Base-by-base conservation (phyloP, 2,329 filamentous ascomycete genomes). In the Paraphaeosphaeria sporulosa region DNA sequence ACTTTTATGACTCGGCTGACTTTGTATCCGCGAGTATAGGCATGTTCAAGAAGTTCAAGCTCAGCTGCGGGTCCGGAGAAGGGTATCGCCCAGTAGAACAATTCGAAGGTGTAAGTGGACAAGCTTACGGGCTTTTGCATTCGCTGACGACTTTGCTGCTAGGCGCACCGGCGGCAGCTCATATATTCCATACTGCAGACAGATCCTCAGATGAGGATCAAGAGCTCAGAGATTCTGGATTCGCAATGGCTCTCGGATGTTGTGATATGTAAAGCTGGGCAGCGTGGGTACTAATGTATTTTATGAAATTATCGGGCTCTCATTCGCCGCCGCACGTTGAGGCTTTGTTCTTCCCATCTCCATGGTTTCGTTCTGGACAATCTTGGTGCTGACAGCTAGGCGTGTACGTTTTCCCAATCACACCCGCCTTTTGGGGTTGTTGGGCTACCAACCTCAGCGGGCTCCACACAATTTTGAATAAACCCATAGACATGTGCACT, bases 201-300 rank as follows among this genome's bases (percentile, higher is more conserved):
- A 32, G 97, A 97, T 76, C 93, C 95, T 30, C 87, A 87, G 58
- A 90, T 94, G 65, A 92, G 95, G 69, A 94, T 99, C 76, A 97
- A 93, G 30, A 94, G 94, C 60, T 94, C 94, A 38, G 95, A 99
- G 81, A 92, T 98, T 58, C 87, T 98, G 72, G 97, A 96, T 80
- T 98, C 94, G 4, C 95, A 98, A 82, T 99, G 95, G 95, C 93
- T 95, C 68, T 91, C 94, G 69, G 94, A 97, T 79, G 97, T 98
- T 80, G 96, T 94, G 81, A 86, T 98, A 60, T 99, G 95, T 83
- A 94, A 94, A 80, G 94, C 94, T 62, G 95, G 94, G 68, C 92
- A 97, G 80, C 94, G 98, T 84, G 95, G 95, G 58, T 89, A 96
- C 71, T 97, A 12, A 51, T 13, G 6, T n/a, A 23, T 25, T 3